Base-by-base conservation (phyloP, 2,329 filamentous ascomycete species). In the Chrysosporium queenslandicum region DNA sequence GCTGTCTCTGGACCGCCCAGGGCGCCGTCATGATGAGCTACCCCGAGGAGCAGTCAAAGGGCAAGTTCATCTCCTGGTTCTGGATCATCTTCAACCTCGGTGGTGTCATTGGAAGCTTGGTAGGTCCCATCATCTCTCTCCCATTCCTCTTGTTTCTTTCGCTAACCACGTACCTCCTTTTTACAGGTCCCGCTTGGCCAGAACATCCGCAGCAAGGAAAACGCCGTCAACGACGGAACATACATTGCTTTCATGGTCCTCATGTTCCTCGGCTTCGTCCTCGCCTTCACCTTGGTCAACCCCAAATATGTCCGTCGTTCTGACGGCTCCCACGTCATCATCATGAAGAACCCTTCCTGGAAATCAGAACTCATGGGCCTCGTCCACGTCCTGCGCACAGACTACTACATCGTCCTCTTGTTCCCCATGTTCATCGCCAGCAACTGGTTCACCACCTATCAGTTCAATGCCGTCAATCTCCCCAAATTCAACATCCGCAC, bases 1-100 rank as follows among this genome's bases (percentile, higher is more conserved):
- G 71, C 56, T 64, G 75, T 48, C 59, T 77, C 37, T 77, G 75
- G 75, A 72, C 70, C 52, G 74, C 73, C 1, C 74, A 77, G 58
- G 74, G 74, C 42, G 70, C 73, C 1, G 69, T 77, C 45, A 76
- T 77, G 72, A 91, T 94, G 81, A 82, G 86, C 37, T 95, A 95
- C 67, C 89, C 89, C 1, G 75, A 79, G 18, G 90, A 95, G 70
- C 69, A 80, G 30, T 79, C 81, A 58, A 95, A 95, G 75, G 90
- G 90, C 41, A 82, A 83, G 55, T 95, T 89, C 68, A 94, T 95
- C 66, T 86, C 86, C 55, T 83, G 82, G 73, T 95, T 95, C 72
- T 95, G 90, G 90, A 82, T 89, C 67, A 94, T 96, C 63, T 96
- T 95, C 77, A 95, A 95, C 70, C 69, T 90, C 54, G 90, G 90